Evolutionary conservation across 768 basidiomycete species (phyloP), one percentile per base, ranked within the genome.

Genomic region (Rhodotorula graminis): DNA sequence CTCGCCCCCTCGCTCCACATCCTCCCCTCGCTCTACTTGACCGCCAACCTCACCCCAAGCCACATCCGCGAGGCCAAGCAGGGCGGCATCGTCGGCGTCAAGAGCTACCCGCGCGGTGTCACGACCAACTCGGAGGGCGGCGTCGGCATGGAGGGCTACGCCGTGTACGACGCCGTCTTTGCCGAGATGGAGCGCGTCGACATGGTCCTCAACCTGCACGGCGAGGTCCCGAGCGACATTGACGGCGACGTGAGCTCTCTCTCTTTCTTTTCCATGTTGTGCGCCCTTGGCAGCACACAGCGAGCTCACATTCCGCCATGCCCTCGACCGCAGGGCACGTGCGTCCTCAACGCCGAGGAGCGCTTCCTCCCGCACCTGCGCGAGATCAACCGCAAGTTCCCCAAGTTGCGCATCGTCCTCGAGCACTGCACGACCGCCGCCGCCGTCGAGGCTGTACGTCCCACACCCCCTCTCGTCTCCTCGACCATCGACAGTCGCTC

Each of bases 121-220:
- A 99, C 96, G 33, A 99, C 96, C 49, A 95, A 97, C 81, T 94
- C 92, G 21, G 92, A 93, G 69, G 88, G 91, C 47, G 96, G 96
- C 14, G 95, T 98, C 75, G 75, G 75, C 14, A 76, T 76, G 75
- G 95, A 98, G 80, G 92, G 92, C 23, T 98, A 98, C 77, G 90
- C 91, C 77, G 84, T 86, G 2, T 99, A 95, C 80, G 96, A 97
- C 81, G 89, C 90, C 29, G 87, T 96, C 46, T 98, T 99, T 80
- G 88, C 87, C 77, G 90, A 88, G 50, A 97, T 98, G 94, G 88
- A 97, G 82, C 88, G 91, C 78, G 89, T 87, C 40, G 91, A 88
- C 79, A 89, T 99, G 87, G 93, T 98, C 29, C 85, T 99, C 56
- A 98, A 98, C 82, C 85, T 99, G 49, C 96, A 99, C 76, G 96